These are phyloP conservation scores for Fusarium sp. DNA, from an alignment of 2,329 filamentous ascomycete genomes.

Conservation along the genomic window DNA sequence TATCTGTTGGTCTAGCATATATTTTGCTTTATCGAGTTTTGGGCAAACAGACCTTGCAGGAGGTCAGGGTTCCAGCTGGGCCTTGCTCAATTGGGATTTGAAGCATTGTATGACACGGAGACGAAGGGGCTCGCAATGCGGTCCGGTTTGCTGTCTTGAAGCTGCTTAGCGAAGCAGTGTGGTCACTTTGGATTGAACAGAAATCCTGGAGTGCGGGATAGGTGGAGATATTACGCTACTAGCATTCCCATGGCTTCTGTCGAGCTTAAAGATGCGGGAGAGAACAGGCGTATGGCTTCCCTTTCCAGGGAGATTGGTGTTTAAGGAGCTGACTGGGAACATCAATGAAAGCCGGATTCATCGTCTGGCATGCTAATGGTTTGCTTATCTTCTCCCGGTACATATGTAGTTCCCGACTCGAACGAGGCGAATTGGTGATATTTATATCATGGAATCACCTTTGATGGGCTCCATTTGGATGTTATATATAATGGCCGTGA, in stretches of 20 bases:
- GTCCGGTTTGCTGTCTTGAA: conserved; percentile 4
- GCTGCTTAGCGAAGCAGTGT: conserved; percentile 9
- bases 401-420: conserved; percentile 25
- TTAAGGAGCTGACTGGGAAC: conserved; percentile 30
- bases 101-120: conserved; percentile 26
- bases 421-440: conserved; percentile 32
- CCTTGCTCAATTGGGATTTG: conserved; percentile 24
- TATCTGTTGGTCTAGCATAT: conserved; percentile 25
- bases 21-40: conserved; percentile 23
- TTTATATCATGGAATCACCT: neutral
- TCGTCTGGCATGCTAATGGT: conserved; percentile 28
- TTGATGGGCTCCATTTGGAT: neutral
- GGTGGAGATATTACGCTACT: conserved; percentile 11
- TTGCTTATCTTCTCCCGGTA: conserved; percentile 23
- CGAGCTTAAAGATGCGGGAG: conserved; percentile 11
- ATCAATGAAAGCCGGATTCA: conserved; percentile 9
- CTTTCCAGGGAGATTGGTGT: conserved; percentile 34
- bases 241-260: conserved; percentile 25
- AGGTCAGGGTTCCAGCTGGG: conserved; percentile 23
- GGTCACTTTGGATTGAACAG: conserved; percentile 10
- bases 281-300: conserved; percentile 34
- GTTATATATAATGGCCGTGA: neutral
- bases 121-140: conserved; percentile 15
- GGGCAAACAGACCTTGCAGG: conserved; percentile 33
- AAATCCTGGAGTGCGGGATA: conserved; percentile 6